Conservation (phyloP, 2,329 filamentous ascomycete species). For the Alternaria novae-zelandiae region DNA sequence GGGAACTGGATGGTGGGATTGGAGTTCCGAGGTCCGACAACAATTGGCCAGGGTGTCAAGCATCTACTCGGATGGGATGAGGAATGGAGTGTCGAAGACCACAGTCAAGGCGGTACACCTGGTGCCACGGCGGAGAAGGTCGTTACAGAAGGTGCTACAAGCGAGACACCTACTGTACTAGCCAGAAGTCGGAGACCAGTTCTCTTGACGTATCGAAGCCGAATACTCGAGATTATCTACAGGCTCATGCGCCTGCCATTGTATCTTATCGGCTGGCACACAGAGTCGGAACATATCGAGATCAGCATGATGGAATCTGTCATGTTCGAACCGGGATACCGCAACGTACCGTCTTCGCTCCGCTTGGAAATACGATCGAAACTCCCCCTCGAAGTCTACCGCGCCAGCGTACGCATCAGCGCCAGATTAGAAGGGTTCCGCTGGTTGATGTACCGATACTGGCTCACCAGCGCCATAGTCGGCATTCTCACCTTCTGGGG, state of each 20-base stretch:
- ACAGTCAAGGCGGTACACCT: constrained; percentile 18
- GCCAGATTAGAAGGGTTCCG: constrained; percentile 77
- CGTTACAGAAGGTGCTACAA: not conserved
- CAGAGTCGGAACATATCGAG: constrained; percentile 68
- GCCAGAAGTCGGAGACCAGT: constrained; percentile 71
- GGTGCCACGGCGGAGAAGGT: constrained; percentile 14
- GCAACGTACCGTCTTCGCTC: constrained; percentile 60
- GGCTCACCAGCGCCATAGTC: constrained; percentile 70
- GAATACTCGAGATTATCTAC: constrained; percentile 35
- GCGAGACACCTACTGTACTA: constrained; percentile 35
- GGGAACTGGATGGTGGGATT: constrained; percentile 97
- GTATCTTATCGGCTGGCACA: constrained; percentile 70
- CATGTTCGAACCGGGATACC: constrained; percentile 64
- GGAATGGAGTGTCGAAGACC: constrained; percentile 38
- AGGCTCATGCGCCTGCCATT: constrained; percentile 61
- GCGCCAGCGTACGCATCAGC: constrained; percentile 69
- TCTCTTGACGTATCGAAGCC: constrained; percentile 78
- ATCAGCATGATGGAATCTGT: constrained; percentile 77
- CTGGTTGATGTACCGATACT: constrained; percentile 82
- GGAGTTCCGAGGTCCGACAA: constrained; percentile 61
- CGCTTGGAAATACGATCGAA: constrained; percentile 74
- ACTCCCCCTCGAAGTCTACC: constrained; percentile 77
- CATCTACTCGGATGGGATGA: constrained; percentile 39
- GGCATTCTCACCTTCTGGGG: constrained; percentile 79
- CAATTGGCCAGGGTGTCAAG: constrained; percentile 15